Base-by-base conservation (phyloP, 1,284 basidiomycete species). In the Xanthoconium separans region DNA sequence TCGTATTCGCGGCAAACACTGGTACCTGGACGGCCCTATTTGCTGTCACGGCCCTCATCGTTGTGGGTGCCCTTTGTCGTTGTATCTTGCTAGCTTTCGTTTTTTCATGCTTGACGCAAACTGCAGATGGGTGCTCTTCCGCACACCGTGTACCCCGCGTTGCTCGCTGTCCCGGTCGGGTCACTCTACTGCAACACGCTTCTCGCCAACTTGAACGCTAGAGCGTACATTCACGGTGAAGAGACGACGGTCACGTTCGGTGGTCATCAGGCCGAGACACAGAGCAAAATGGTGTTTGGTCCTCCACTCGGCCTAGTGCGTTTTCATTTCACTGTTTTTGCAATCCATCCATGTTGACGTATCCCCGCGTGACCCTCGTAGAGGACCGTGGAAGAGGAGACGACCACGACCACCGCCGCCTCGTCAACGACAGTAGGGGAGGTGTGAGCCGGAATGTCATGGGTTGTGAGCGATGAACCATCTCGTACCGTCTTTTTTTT, bases 181-280 rank as follows among this genome's bases (percentile, higher is more conserved):
- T 43, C 60, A 1, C 6, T 57, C 6, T 62, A 62, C 22, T 60
- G 51, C 22, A 62, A 62, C 16, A 57, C 50, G 1, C 29, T 60
- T 13, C 54, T 62, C n/a, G 58, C 51, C 34, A 62, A 54, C 42
- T 15, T 62, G 39, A 61, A 57, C 18, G 61, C 40, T 0, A 53
- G 60, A 43, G 10, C 15, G 2, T 63, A 61, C 24, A 24, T 61
- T 37, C 37, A 24, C 9, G 44, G 47, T n/a, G 40, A 18, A 39
- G 5, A 12, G n/a, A 11, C 8, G 12, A 15, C 11, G 2, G 37
- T 12, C 0, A 1, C 6, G 11, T n/a, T 22, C 4, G 8, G 30
- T n/a, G 10, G 3, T 6, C 1, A 9, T 6, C 24, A 16, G 11
- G 33, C 6, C 33, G 33, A 34, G 33, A 20, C 5, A 10, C 56